These are phyloP conservation scores for Dendrocalamus latiflorus DNA, from an alignment of 202 grass and related monocot genomes.

Conservation along the genomic window DNA sequence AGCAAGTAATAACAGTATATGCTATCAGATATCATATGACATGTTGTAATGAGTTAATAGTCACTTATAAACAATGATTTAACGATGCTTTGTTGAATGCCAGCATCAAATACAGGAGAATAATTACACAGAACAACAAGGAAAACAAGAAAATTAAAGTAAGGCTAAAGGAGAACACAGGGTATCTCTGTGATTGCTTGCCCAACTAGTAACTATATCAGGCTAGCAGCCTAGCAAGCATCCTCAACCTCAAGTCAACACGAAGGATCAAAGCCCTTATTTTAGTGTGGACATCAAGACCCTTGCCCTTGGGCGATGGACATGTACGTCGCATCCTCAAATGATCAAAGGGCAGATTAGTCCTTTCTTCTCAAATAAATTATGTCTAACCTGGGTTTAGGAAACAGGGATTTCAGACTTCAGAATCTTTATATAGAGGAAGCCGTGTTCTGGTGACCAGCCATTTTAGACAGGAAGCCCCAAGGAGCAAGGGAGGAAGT, in stretches of 20 bases:
- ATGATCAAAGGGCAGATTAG: slow-evolving; percentile 30
- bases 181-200: background rate
- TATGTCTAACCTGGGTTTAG: slow-evolving; percentile 10
- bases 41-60: background rate
- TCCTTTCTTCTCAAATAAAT: slow-evolving; percentile 22
- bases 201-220: background rate
- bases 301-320: background rate
- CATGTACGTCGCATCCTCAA: background rate
- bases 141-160: background rate
- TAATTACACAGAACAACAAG: background rate
- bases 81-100: background rate
- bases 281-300: slow-evolving; percentile 16
- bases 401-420: background rate
- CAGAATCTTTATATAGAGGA: slow-evolving; percentile 54
- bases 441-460: slow-evolving; percentile 58
- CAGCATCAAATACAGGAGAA: background rate
- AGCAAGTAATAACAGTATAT: background rate
- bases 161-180: background rate
- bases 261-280: slow-evolving; percentile 13
- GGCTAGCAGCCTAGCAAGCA: background rate
- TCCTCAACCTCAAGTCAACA: background rate
- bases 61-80: background rate
- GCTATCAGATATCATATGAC: background rate
- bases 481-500: slow-evolving; percentile 28
- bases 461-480: slow-evolving; percentile 23